Evolutionary conservation across 306 rosid genomes (phyloP), one percentile per base, ranked within the genome.

Genomic region (Dryas drummondii): DNA sequence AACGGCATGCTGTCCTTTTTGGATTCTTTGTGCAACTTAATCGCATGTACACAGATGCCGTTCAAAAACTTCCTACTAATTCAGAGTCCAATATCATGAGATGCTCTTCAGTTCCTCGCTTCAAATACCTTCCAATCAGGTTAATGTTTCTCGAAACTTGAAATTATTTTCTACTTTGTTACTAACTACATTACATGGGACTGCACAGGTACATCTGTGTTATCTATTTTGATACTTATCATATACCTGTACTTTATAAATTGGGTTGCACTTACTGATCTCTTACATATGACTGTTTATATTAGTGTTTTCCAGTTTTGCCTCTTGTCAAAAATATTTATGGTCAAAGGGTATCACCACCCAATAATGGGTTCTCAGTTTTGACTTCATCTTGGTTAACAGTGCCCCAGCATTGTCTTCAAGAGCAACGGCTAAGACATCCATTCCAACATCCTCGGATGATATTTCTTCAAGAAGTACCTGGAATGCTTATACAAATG

Each of bases 41-140:
- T 76, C 94, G 99, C 51, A 84, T 85, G 90, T 92, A 88, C 86
- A 92, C 89, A 4, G 97, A 94, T 72, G 85, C 96, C 75, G 96
- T 89, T 70, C 99, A 94, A 77, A 94, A 92, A 83, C 82, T 94
- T 79, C 96, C 97, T 71, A 89, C 96, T 78, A 92, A 92, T 86
- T 92, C 99, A 62, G 99, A 94, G 80, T 94, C 99, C 68, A 94
- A 94, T 83, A 90, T 89, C 77, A 86, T 94, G 92, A 88, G 99
- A 88, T 94, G 99, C 81, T 87, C 96, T 80, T 84, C 91, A 26
- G 93, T 94, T 74, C 98, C 99, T 78, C 97, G 99, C 74, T 94
- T 94, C 81, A 94, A 94, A 78, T 94, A 92, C 86, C 98, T 94
- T 60, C 99, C 99, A 80, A 94, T 94, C 90, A 94, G 99, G 99